Base-by-base conservation (phyloP, 2,329 filamentous ascomycete genomes). In the Aspergillus nomiae region DNA sequence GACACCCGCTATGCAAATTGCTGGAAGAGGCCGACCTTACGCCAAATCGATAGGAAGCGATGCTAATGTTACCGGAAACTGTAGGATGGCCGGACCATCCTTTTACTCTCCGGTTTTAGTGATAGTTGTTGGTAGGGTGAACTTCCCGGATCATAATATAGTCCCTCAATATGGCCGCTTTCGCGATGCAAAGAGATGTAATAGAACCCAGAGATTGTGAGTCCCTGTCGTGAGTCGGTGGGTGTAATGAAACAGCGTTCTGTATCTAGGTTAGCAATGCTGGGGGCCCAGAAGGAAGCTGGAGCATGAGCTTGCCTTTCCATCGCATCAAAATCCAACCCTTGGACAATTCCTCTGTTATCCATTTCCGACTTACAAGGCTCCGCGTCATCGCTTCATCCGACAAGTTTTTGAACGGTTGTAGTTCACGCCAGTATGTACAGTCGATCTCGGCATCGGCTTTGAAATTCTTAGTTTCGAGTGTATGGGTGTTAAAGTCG, bases 401-500 rank as follows among this genome's bases (percentile, higher is more conserved):
- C 2, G 76, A 75, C 54, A 82, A 66, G 61, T 79, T 71, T 65
- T 79, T 80, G 67, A 84, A 83, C 4, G 82, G 82, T 28, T 81
- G 79, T 36, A 84, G 61, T 65, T 82, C 76, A 34, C 80, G 76
- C 82, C 82, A 84, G 65, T 84, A 83, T 26, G 76, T 79, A 62
- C 78, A 78, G 65, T 84, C 82, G 28, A 80, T 77, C 21, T 82
- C 79, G 3, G 77, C 72, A 63, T 80, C 78, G 43, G 81, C 79
- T 58, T 81, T 78, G 67, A 82, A 82, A 63, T 76, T 79, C 66
- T 81, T 81, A 12, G 81, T 84, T 64, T 82, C 79, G 14, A 84
- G 69, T 0, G 79, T 81, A 63, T 83, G 78, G 2, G 70, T 77
- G 66, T 81, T 80, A 67, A 90, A 87, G 72, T 90, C 88, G 64